Percentiles rank a stretch among this genome's conserved stretches.
Conservation (phyloP, 2,329 filamentous ascomycete species). For the Xylaria sp. region DNA sequence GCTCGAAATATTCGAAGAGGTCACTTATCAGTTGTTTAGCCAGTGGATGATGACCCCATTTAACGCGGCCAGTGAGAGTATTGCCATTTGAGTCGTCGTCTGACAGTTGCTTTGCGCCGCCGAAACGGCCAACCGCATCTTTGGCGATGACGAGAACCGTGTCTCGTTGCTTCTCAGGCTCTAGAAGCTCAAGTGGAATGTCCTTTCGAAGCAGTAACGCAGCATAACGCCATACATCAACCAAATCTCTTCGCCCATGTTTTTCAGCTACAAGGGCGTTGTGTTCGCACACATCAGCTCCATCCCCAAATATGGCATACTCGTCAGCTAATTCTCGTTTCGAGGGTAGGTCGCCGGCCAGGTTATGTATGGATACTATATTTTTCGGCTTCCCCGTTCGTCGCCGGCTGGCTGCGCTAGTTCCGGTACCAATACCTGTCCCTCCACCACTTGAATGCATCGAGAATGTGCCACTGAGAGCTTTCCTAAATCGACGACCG, state of each 20-base stretch:
- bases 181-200: conserved; percentile 74
- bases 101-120: conserved; percentile 37
- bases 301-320: conserved; percentile 86
- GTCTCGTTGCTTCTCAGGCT: conserved; percentile 63
- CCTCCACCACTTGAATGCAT: conserved; percentile 69
- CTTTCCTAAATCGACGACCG: conserved; percentile 62
- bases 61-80: conserved; percentile 67
- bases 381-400: conserved; percentile 68
- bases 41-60: conserved; percentile 74
- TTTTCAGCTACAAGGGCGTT: conserved; percentile 82
- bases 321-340: conserved; percentile 79
- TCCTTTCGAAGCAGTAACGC: conserved; percentile 80
- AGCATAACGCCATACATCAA: conserved; percentile 85
- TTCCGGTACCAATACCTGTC: conserved; percentile 67
- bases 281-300: conserved; percentile 81
- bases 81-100: conserved; percentile 36
- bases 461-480: conserved; percentile 67
- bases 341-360: conserved; percentile 78
- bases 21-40: conserved; percentile 69
- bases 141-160: conserved; percentile 76
- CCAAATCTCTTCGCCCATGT: conserved; percentile 75
- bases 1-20: conserved; percentile 72
- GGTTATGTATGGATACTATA: conserved; percentile 76
- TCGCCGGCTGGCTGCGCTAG: conserved; percentile 63
- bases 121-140: conserved; percentile 62